phyloP scores from a whole-genome alignment of 495 filamentous ascomycete genomes.

The Penicillium lividum region DNA sequence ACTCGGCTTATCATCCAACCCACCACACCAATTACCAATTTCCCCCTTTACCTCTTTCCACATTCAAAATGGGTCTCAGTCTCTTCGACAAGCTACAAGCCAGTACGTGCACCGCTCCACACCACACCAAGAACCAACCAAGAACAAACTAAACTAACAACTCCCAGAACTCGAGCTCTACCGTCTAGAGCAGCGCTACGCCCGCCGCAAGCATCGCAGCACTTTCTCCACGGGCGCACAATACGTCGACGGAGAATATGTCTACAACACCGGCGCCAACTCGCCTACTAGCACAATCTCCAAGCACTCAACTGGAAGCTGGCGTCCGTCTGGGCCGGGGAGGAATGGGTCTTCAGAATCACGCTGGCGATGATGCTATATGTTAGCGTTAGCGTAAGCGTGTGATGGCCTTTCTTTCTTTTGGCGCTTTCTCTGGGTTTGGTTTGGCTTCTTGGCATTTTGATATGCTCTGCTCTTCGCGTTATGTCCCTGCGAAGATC shows the following conservation, averaged over 20 bases:
- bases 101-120: constrained; percentile 40
- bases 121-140: not conserved
- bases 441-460: constrained; percentile 3
- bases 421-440: not conserved
- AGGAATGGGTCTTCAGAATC: constrained; percentile 34
- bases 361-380: constrained; percentile 24
- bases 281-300: constrained; percentile 44
- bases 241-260: constrained; percentile 92
- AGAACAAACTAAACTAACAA: constrained; percentile 12
- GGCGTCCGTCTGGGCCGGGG: constrained; percentile 37
- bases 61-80: constrained; percentile 49
- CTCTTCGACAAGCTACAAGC: constrained; percentile 56
- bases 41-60: not conserved
- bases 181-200: constrained; percentile 90
- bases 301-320: constrained; percentile 46
- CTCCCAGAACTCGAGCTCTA: constrained; percentile 74
- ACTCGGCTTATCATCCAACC: too few relatives aligned
- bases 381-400: not conserved
- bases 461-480: constrained; percentile 19
- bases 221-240: constrained; percentile 82
- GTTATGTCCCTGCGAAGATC: constrained; percentile 26
- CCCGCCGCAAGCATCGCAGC: constrained; percentile 78
- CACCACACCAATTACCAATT: not conserved
- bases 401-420: not conserved
- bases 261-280: constrained; percentile 53